A percentile compares a stretch with the other conserved stretches of the same genome.
Evolutionary conservation across 179 eudicot genomes (phyloP).

Genomic region (Nepenthes alata): DNA sequence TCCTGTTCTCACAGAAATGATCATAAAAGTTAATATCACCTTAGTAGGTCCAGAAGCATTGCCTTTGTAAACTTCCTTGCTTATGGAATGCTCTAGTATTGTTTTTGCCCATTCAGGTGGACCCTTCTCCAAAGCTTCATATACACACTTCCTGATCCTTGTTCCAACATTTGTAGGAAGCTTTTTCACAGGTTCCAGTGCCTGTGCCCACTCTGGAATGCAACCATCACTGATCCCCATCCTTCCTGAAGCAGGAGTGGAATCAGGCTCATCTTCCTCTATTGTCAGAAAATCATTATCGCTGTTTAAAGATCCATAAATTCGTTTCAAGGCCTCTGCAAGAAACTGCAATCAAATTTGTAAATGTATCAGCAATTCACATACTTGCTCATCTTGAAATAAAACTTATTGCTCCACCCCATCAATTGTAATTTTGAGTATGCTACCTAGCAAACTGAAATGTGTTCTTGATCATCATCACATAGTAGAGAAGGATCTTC

Average conservation of each 20-base stretch:
- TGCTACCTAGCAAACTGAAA: too few species aligned
- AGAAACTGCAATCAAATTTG: conserved; percentile 55
- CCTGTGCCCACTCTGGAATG: conserved; percentile 77
- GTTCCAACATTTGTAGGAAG: conserved; percentile 97
- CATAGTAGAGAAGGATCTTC: too few species aligned
- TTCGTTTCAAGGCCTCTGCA: conserved; percentile 69
- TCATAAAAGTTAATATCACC: conserved; percentile 26
- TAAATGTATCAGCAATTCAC: conserved; percentile 11
- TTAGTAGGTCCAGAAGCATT: conserved; percentile 98
- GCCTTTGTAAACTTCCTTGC: conserved; percentile 93
- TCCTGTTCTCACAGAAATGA: not conserved
- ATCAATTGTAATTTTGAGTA: too few species aligned
- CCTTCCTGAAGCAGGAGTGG: conserved; percentile 23
- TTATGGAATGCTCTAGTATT: conserved; percentile 69
- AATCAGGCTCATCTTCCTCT: conserved; percentile 41
- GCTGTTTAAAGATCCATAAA: conserved; percentile 49
- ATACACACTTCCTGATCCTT: conserved; percentile 71
- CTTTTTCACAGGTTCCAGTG: conserved; percentile 81
- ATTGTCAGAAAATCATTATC: conserved; percentile 20
- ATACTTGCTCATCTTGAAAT: not conserved
- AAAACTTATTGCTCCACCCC: too few species aligned
- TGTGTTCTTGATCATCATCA: too few species aligned
- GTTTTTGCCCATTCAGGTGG: conserved; percentile 93
- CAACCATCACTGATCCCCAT: conserved; percentile 18
- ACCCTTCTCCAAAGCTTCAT: conserved; percentile 51